phyloP scores from a whole-genome alignment of 1,284 basidiomycete species.

The Pyrrhoderma lamaoense region DNA sequence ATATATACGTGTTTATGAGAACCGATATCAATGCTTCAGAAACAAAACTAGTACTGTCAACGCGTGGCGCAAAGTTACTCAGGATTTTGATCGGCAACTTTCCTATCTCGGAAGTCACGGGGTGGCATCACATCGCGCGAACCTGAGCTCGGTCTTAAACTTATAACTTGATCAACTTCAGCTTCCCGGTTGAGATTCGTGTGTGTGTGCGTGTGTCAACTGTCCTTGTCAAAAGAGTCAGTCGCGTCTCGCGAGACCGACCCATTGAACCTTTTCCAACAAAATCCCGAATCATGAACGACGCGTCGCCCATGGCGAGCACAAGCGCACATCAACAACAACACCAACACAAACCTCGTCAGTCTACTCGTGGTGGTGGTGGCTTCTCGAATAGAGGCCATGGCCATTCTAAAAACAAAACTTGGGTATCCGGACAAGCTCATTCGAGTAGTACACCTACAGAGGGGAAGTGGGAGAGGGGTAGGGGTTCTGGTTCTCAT shows the following conservation, averaged over 20 bases:
- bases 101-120: too few relatives aligned
- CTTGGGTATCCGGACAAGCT: constrained; percentile 41
- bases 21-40: too few relatives aligned
- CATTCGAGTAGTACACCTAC: constrained; percentile 28
- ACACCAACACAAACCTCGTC: constrained; percentile 3
- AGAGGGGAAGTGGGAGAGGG: constrained; percentile 49
- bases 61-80: too few relatives aligned
- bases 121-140: too few relatives aligned
- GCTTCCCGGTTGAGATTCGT: neutral
- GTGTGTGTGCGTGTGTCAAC: neutral
- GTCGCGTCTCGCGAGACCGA: neutral
- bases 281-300: too few relatives aligned
- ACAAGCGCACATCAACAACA: neutral
- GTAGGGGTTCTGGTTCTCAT: constrained; percentile 30
- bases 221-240: neutral
- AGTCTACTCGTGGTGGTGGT: constrained; percentile 4
- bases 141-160: neutral
- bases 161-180: neutral
- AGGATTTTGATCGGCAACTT: too few relatives aligned
- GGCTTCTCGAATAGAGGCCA: neutral
- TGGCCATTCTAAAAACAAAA: constrained; percentile 38
- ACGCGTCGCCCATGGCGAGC: constrained; percentile 2
- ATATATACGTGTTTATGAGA: too few relatives aligned
- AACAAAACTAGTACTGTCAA: too few relatives aligned
- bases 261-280: neutral